Percentiles rank a stretch among this genome's conserved stretches.
Evolutionary conservation across 768 basidiomycete genomes (phyloP).

Genomic region (Tulasnella sp.): DNA sequence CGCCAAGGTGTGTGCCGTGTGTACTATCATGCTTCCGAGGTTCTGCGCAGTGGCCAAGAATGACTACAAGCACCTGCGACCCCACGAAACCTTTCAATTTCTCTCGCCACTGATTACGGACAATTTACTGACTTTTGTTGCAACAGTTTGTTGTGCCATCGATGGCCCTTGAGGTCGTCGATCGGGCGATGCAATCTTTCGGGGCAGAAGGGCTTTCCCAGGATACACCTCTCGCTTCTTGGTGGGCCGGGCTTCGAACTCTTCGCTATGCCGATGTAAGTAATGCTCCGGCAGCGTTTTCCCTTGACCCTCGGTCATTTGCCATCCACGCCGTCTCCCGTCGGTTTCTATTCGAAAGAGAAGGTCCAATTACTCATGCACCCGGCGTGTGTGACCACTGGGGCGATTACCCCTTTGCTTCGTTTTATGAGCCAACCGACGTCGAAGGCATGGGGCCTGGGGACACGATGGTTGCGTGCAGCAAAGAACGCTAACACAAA

Average conservation of each 20-base stretch:
- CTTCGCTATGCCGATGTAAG: conserved; percentile 77
- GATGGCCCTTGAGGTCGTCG: conserved; percentile 79
- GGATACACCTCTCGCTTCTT: conserved; percentile 67
- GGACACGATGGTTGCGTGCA: no score
- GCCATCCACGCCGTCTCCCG: not conserved
- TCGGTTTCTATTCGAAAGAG: conserved; percentile 13
- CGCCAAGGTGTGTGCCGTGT: conserved; percentile 78
- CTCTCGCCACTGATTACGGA: no score
- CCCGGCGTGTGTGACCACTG: not conserved
- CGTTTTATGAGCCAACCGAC: no score
- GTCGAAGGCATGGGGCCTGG: no score
- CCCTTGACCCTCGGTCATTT: not conserved
- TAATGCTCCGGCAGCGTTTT: conserved; percentile 17
- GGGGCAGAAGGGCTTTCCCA: conserved; percentile 95
- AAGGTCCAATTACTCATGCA: no score
- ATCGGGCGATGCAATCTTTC: conserved; percentile 90
- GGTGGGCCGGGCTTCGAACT: conserved; percentile 73
- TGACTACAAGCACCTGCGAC: no score
- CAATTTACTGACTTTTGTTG: not conserved
- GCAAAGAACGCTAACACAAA: not conserved
- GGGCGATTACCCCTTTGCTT: not conserved
- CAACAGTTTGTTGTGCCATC: conserved; percentile 84
- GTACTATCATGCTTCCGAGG: no score
- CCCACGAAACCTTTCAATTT: no score
- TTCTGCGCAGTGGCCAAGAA: no score